Conservation (phyloP, 2,329 filamentous ascomycete genomes). For the Aspergillus tubingensis region DNA sequence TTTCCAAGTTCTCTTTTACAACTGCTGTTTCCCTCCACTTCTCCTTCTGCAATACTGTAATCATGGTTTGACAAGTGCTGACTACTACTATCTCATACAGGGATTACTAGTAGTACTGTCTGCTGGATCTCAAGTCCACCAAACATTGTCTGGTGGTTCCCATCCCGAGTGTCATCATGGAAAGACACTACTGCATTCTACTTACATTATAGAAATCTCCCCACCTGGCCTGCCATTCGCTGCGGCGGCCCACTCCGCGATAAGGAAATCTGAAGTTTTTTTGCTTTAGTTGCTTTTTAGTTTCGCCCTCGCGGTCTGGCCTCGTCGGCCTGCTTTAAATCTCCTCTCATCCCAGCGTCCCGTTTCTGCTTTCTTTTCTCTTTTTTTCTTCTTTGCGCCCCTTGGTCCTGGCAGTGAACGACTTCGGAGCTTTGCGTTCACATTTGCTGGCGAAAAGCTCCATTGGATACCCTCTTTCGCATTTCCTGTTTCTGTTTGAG, state of each 20-base stretch:
- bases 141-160: too few relatives aligned
- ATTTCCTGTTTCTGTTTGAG: not conserved
- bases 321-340: conserved; percentile 1
- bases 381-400: conserved; percentile 9
- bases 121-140: too few relatives aligned
- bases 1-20: too few relatives aligned
- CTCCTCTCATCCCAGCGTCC: not conserved
- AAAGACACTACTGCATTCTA: too few relatives aligned
- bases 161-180: too few relatives aligned
- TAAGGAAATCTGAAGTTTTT: not conserved
- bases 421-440: conserved; percentile 14
- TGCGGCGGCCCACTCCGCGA: not conserved
- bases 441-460: conserved; percentile 15
- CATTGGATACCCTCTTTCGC: not conserved
- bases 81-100: too few relatives aligned
- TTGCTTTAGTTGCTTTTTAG: too few relatives aligned
- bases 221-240: not conserved
- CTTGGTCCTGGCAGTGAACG: conserved; percentile 9
- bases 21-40: not conserved
- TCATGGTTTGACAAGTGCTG: too few relatives aligned
- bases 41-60: too few relatives aligned
- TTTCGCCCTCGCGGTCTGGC: not conserved
- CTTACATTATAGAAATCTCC: too few relatives aligned
- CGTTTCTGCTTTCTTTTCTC: not conserved
- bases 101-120: too few relatives aligned